Base-by-base conservation (phyloP, 768 basidiomycete genomes). In the Coprinopsis marcescibilis region DNA sequence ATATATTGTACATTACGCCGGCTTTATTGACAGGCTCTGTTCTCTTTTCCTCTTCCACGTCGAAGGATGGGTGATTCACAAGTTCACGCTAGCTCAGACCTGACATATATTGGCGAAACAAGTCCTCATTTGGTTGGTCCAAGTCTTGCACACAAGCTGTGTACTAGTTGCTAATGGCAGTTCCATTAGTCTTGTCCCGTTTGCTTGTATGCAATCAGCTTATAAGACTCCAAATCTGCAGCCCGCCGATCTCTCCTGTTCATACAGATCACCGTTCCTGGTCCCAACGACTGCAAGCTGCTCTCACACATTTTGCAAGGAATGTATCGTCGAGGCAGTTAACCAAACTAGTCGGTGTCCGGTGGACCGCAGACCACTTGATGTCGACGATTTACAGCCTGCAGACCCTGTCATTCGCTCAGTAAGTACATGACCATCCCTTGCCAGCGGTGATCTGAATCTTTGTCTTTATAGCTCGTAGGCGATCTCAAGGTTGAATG, bases 401-500 rank as follows among this genome's bases (percentile, higher is more conserved):
- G 83, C 86, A 15, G 76, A 81, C 60, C 79, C 83, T 13, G 81
- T 92, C 26, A 72, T 92, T 35, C 77, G 86, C 52, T 80, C 85
- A 49, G 85, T 86, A 51, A 55, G 83, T 69, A 17, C n/a, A n/a
- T n/a, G 14, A 10, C n/a, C 19, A 2, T 35, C 11, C 5, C 38
- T 24, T 13, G 37, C 46, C 17, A 17, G 26, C 17, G 17, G 2
- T 41, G 26, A 12, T 3, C 19, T 32, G 15, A 6, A 23, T 23
- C 26, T 35, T 48, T 40, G 38, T 33, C 57, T 21, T 33, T 45
- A 17, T 52, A 90, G 88, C 76, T 91, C 45, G 89, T 90, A 34
- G 89, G 90, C 51, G 89, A 92, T 65, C 72, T 92, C 37, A 36
- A 74, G 12, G 86, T 91, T 0, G 77, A 83, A 59, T 91, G 89